phyloP scores from a whole-genome alignment of 108 stramenopile genomes.

The Heterococcus sp. region DNA sequence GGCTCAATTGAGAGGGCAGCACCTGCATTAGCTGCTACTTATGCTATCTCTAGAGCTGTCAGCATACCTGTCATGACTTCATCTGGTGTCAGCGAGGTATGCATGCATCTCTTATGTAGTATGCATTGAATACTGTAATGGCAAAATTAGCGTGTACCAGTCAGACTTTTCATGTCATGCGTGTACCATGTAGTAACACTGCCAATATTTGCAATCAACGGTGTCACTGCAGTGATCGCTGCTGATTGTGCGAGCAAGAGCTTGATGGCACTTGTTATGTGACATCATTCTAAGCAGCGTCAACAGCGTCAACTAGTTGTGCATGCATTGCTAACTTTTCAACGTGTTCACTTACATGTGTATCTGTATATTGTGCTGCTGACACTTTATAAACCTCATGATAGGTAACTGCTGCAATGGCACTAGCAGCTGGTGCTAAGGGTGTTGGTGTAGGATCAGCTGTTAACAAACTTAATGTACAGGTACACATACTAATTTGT shows the following conservation, averaged over 20 bases:
- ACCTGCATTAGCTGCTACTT: constrained; percentile 52
- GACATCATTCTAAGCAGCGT: too few species aligned
- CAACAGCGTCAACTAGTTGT: too few species aligned
- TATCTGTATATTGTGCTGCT: neutral
- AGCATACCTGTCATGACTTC: constrained; percentile 56
- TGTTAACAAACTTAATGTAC: neutral
- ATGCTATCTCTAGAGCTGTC: constrained; percentile 53
- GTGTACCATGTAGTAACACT: too few species aligned
- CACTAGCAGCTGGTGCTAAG: constrained; percentile 50
- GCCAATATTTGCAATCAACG: too few species aligned
- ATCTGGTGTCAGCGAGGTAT: constrained; percentile 53
- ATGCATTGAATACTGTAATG: too few species aligned
- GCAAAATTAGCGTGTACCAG: too few species aligned
- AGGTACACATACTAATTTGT: neutral
- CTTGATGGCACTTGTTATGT: too few species aligned
- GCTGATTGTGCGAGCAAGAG: too few species aligned
- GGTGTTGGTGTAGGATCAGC: constrained; percentile 57
- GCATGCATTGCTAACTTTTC: too few species aligned
- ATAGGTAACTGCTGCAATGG: constrained; percentile 49
- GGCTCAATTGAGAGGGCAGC: constrained; percentile 55
- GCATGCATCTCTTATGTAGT: neutral
- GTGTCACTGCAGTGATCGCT: too few species aligned
- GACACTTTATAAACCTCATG: too few species aligned
- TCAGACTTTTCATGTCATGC: too few species aligned
- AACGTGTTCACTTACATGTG: neutral